phyloP scores from a whole-genome alignment of 2,329 filamentous ascomycete species.

The Claviceps citrina region DNA sequence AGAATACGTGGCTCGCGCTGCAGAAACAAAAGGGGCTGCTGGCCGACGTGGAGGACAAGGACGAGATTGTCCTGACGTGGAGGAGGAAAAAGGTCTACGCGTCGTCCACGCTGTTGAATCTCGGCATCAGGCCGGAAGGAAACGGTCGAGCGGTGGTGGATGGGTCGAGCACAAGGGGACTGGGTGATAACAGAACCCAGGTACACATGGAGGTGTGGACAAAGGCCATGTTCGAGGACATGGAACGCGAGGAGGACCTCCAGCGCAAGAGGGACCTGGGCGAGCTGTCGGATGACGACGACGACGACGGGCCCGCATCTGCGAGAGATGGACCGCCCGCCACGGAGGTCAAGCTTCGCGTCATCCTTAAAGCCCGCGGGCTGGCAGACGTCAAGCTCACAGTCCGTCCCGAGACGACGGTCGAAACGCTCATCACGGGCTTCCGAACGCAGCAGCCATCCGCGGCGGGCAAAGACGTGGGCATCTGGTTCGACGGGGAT shows the following conservation, averaged over 20 bases:
- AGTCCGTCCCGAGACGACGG: conserved; percentile 38
- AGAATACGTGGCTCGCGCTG: conserved; percentile 51
- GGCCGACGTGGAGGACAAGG: conserved; percentile 26
- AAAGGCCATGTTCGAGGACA: conserved; percentile 38
- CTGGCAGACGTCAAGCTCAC: conserved; percentile 34
- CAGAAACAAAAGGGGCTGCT: conserved; percentile 31
- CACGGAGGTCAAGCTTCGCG: conserved; percentile 25
- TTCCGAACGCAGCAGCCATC: conserved; percentile 44
- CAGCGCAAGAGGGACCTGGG: conserved; percentile 28
- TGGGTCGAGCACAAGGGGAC: conserved; percentile 24
- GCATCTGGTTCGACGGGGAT: conserved; percentile 63
- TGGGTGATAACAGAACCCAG: conserved; percentile 34
- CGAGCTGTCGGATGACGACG: conserved; percentile 21
- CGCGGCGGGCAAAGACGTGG: conserved; percentile 34
- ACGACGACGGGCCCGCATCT: conserved; percentile 10
- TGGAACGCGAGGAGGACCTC: conserved; percentile 33
- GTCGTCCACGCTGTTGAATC: conserved; percentile 53
- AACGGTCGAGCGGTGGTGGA: conserved; percentile 27
- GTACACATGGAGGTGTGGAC: conserved; percentile 72
- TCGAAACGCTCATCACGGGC: conserved; percentile 45
- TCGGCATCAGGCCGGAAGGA: conserved; percentile 40
- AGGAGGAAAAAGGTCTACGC: conserved; percentile 57
- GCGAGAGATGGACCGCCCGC: conserved; percentile 11
- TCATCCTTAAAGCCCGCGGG: conserved; percentile 39
- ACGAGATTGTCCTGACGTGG: conserved; percentile 64